A percentile compares a stretch with the other conserved stretches of the same genome.
Evolutionary conservation across 176 grass and related monocot genomes (phyloP).

Genomic region (Saccharum officinarum): DNA sequence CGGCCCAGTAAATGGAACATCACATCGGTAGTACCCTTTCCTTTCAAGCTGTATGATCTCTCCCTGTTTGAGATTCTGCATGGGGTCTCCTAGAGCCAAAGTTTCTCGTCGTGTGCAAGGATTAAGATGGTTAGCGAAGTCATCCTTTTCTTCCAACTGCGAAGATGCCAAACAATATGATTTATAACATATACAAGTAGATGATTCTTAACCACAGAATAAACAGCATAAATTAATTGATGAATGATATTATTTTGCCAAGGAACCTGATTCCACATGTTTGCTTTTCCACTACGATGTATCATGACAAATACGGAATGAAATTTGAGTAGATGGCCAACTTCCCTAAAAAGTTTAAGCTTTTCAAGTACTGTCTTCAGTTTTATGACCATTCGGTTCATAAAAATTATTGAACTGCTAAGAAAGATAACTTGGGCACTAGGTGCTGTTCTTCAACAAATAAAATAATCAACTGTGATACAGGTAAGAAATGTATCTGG

Average conservation of each 20-base stretch:
- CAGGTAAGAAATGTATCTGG: not conserved
- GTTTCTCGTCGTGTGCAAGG: constrained; percentile 56
- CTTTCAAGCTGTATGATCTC: constrained; percentile 95
- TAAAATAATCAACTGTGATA: not conserved
- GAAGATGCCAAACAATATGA: not conserved
- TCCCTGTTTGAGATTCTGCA: constrained; percentile 75
- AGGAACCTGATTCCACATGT: not conserved
- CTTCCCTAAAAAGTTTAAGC: not conserved
- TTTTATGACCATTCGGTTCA: constrained; percentile 1
- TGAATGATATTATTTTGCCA: not conserved
- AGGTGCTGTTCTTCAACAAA: not conserved
- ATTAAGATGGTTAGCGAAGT: constrained; percentile 58
- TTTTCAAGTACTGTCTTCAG: not conserved
- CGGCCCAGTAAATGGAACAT: constrained; percentile 65
- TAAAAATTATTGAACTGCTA: not conserved
- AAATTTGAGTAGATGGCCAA: not conserved
- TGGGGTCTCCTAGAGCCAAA: constrained; percentile 71
- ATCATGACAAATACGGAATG: not conserved
- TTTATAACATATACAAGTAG: not conserved
- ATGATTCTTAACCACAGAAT: not conserved
- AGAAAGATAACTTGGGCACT: not conserved
- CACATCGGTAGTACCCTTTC: constrained; percentile 81
- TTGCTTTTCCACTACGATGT: not conserved
- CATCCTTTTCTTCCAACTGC: constrained; percentile 84
- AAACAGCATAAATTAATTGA: not conserved